Conservation (phyloP, 2,329 filamentous ascomycete species). For the Cercospora janseana region DNA sequence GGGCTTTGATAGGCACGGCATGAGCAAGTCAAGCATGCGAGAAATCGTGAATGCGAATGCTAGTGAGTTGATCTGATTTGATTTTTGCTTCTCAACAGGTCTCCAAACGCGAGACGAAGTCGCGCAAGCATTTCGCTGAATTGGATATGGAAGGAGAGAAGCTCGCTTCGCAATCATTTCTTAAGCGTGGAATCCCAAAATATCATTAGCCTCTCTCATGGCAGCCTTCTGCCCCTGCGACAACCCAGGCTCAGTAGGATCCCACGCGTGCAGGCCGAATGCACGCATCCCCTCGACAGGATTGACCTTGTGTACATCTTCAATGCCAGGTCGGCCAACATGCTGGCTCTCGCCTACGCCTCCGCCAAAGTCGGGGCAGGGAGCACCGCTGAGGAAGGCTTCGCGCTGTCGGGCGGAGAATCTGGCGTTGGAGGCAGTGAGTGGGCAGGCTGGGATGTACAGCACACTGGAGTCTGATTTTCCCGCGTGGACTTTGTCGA, state of each 20-base stretch:
- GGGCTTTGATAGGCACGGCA: too few species aligned
- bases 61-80: too few species aligned
- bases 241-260: constrained; percentile 50
- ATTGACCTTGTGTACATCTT: constrained; percentile 40
- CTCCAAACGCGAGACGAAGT: too few species aligned
- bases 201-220: constrained; percentile 54
- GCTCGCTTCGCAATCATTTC: neutral
- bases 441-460: constrained; percentile 84
- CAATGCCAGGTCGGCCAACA: constrained; percentile 42
- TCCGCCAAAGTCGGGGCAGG: constrained; percentile 50
- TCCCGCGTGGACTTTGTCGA: constrained; percentile 75
- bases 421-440: constrained; percentile 70
- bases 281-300: constrained; percentile 52
- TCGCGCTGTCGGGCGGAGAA: constrained; percentile 70
- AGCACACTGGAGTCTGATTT: constrained; percentile 74
- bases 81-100: too few species aligned
- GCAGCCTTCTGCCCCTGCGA: constrained; percentile 52
- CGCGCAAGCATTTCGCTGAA: too few species aligned
- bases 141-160: too few species aligned
- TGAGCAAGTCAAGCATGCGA: too few species aligned
- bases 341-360: constrained; percentile 63
- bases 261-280: constrained; percentile 55
- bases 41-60: too few species aligned
- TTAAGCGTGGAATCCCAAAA: constrained; percentile 48
- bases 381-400: constrained; percentile 63